Base-by-base conservation (phyloP, 2,329 filamentous ascomycete genomes). In the Calonectria pauciramosa region DNA sequence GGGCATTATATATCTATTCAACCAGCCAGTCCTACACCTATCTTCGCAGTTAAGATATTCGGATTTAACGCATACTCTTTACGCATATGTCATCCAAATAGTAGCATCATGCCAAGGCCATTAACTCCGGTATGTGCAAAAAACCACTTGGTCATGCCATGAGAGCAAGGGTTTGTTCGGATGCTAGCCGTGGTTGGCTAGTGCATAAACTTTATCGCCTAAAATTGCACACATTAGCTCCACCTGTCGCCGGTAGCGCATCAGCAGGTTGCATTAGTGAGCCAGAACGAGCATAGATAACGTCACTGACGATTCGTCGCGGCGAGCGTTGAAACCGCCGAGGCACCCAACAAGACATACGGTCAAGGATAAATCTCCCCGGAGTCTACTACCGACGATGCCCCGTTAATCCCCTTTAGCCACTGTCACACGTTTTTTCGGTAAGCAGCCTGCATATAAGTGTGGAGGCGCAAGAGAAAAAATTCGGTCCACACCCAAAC, bases 251-350 rank as follows among this genome's bases (percentile, higher is more conserved):
- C 26, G 26, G 36, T 68, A 63, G 71, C 49, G 66, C 71, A 73
- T 73, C 71, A 73, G 71, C 71, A 70, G 47, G 66, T 20, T 69
- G 71, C 71, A 73, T 73, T 73, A 73, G 71, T 51, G 71, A 34
- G 32, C 59, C 51, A 28, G 6, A 51, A 49, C 3, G 11, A 59
- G 6, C 32, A 44, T 60, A 60, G 51, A 65, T 32, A 68, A 47
- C 52, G 70, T 72, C 70, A 68, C 32, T 26, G 28, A 44, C 30
- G 54, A 63, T 41, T 63, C 16, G 34, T 8, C 3, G 4, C 38
- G 56, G 36, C 56, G 56, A 38, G 18, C 52, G 52, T 47, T 47
- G 44, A 47, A 47, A 6, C 20, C n/a, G 10, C 9, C 20, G 44
- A 47, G n/a, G 44, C 44, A 5, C 44, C 9, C 4, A 47, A 23